phyloP scores from a whole-genome alignment of 2,329 filamentous ascomycete species.

The Fusarium cyanostomum region DNA sequence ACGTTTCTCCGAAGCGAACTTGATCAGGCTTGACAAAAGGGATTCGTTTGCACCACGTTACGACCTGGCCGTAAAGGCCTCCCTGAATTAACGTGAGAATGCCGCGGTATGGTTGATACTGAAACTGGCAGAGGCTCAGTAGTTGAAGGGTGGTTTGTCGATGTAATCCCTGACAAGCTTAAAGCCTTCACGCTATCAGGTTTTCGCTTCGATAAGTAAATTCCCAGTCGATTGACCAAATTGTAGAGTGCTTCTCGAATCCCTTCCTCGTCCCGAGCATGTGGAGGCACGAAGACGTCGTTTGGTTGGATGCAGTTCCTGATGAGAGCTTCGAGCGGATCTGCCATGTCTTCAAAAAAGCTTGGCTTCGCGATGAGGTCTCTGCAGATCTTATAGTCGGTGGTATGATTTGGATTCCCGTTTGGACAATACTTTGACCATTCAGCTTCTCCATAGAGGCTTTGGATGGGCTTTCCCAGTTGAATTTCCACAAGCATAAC shows the following conservation, averaged over 20 bases:
- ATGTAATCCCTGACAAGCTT: background rate
- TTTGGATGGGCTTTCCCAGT: background rate
- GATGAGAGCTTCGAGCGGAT: background rate
- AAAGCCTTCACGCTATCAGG: background rate
- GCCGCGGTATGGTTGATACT: too few relatives aligned
- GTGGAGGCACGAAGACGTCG: background rate
- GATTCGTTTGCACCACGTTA: too few relatives aligned
- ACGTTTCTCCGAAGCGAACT: too few relatives aligned
- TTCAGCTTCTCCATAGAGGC: background rate
- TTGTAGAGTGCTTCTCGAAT: background rate
- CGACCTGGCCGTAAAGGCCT: too few relatives aligned
- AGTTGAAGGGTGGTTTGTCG: background rate
- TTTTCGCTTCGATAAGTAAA: background rate
- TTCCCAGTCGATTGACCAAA: background rate
- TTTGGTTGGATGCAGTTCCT: background rate
- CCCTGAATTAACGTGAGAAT: too few relatives aligned
- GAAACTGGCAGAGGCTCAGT: too few relatives aligned
- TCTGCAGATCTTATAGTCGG: background rate
- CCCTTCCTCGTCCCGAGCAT: background rate
- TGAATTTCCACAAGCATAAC: background rate
- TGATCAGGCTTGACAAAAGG: too few relatives aligned
- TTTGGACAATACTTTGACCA: background rate
- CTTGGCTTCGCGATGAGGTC: background rate
- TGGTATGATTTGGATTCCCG: background rate
- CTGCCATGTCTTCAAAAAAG: background rate